Percentiles rank a stretch among this genome's conserved stretches.
These are phyloP conservation scores for Lavandula angustifolia DNA, from an alignment of 257 asterid species.

Conservation along the genomic window DNA sequence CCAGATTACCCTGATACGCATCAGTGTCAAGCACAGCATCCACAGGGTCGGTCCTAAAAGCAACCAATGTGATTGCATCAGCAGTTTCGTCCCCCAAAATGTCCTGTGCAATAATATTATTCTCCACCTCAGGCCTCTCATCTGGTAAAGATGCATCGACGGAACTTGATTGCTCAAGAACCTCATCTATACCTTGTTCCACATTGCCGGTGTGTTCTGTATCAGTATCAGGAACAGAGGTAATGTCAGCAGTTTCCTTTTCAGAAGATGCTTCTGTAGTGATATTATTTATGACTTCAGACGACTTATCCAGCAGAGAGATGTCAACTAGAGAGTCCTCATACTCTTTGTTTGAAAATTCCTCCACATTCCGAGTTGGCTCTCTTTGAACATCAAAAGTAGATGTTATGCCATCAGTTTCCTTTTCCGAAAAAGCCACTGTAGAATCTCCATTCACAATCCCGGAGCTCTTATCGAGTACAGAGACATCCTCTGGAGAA, in stretches of 20 bases:
- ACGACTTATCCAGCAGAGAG: not conserved
- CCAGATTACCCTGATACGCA: constrained; percentile 20
- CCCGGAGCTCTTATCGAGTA: constrained; percentile 16
- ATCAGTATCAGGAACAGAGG: not conserved
- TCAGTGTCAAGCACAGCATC: constrained; percentile 1
- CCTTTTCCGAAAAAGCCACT: not conserved
- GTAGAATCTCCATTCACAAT: not conserved
- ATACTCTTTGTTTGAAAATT: not conserved
- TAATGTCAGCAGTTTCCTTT: constrained; percentile 18
- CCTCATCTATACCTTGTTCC: constrained; percentile 5
- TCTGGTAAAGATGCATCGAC: constrained; percentile 7
- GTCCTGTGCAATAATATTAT: constrained; percentile 23
- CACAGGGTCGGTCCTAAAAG: constrained; percentile 19
- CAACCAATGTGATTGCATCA: constrained; percentile 13
- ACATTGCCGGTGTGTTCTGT: not conserved
- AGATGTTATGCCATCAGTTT: not conserved
- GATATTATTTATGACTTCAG: not conserved
- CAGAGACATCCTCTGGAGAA: not conserved
- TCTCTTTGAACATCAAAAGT: not conserved
- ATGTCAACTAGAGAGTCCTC: not conserved
- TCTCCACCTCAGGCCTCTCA: constrained; percentile 27
- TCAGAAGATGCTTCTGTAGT: constrained; percentile 19
- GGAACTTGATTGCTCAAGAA: constrained; percentile 21
- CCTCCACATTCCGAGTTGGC: constrained; percentile 8
- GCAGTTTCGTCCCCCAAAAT: constrained; percentile 23